phyloP scores from a whole-genome alignment of 169 alveolate species.

The Plasmodium malariae region DNA sequence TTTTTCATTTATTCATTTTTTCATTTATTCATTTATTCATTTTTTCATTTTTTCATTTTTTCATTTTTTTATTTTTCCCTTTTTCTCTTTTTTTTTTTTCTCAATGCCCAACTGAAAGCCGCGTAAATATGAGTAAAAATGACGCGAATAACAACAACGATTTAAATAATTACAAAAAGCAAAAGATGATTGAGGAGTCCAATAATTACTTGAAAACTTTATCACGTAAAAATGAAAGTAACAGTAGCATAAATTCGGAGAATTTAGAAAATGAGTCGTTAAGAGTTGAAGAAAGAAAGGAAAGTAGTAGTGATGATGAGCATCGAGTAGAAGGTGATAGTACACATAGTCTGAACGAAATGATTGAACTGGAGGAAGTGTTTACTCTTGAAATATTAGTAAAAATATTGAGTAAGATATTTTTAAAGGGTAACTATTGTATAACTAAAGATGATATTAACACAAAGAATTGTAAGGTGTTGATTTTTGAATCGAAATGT shows the following conservation, averaged over 20 bases:
- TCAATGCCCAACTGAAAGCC: too few relatives aligned
- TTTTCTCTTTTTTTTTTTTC: not conserved
- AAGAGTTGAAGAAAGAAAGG: not conserved
- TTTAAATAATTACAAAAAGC: constrained; percentile 8
- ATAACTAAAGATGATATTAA: constrained; percentile 65
- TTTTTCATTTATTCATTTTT: too few relatives aligned
- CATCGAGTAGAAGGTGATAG: not conserved
- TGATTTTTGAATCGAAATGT: constrained; percentile 41
- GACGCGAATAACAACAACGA: not conserved
- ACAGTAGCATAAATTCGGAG: not conserved
- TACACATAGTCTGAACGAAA: not conserved
- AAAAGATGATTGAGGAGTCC: constrained; percentile 20
- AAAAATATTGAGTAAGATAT: constrained; percentile 54
- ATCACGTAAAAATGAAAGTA: not conserved
- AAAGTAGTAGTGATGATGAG: not conserved
- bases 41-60: not conserved
- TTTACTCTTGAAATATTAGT: constrained; percentile 68
- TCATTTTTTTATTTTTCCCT: not conserved
- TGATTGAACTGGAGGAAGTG: constrained; percentile 40
- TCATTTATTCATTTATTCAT: too few relatives aligned
- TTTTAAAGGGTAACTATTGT: constrained; percentile 46
- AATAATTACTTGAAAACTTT: not conserved
- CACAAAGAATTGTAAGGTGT: constrained; percentile 46
- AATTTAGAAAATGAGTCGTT: not conserved
- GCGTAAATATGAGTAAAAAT: constrained; percentile 18